Evolutionary conservation across 148 eudicot species (phyloP).

Genomic region (Cornus florida): DNA sequence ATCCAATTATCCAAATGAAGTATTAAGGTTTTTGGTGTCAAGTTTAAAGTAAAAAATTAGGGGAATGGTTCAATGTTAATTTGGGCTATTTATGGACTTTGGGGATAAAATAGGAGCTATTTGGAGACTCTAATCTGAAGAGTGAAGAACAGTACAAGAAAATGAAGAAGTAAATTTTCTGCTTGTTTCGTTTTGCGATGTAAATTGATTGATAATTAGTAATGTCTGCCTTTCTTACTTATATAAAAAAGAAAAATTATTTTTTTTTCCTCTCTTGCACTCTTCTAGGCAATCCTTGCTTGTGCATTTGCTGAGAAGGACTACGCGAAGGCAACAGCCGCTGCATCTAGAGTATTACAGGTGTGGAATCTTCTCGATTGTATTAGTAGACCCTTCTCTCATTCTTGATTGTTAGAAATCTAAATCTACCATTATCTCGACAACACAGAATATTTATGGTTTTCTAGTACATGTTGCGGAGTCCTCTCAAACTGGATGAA

Average conservation of each 20-base stretch:
- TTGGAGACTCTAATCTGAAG: too few relatives aligned
- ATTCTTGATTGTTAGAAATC: neutral
- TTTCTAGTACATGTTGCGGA: too few relatives aligned
- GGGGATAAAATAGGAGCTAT: too few relatives aligned
- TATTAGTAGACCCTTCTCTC: neutral
- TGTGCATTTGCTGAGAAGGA: constrained; percentile 94
- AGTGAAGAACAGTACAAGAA: too few relatives aligned
- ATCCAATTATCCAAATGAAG: too few relatives aligned
- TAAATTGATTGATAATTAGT: neutral
- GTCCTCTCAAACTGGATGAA: neutral
- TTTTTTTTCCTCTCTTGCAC: neutral
- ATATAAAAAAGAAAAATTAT: neutral
- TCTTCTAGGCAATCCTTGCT: constrained; percentile 83
- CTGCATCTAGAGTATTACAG: constrained; percentile 87
- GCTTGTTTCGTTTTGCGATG: neutral
- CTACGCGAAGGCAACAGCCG: constrained; percentile 66
- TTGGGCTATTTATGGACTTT: too few relatives aligned
- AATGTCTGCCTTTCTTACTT: too few relatives aligned
- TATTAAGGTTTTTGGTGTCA: too few relatives aligned
- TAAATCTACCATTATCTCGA: neutral
- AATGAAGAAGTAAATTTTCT: too few relatives aligned
- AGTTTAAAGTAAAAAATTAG: too few relatives aligned
- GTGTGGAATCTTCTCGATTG: constrained; percentile 29
- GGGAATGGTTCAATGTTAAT: too few relatives aligned
- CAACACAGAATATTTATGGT: too few relatives aligned